Evolutionary conservation across 345 rosid genomes (phyloP).

Genomic region (Euphorbia peplus): DNA sequence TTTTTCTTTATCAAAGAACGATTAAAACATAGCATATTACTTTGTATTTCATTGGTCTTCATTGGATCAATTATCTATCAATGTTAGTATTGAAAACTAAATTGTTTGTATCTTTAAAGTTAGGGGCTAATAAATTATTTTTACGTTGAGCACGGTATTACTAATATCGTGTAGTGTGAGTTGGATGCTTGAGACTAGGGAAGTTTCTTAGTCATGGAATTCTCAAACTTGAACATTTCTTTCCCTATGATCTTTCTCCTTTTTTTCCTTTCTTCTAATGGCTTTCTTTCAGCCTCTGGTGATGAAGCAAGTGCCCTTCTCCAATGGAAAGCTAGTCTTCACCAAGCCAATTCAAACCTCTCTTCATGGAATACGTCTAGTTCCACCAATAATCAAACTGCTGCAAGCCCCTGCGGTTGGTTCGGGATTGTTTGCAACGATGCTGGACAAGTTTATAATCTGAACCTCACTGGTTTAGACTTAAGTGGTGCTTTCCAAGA

Average conservation of each 20-base stretch:
- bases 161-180: too few species aligned
- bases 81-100: too few species aligned
- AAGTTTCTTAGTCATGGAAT: not conserved
- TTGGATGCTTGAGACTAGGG: too few species aligned
- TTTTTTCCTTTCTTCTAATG: not conserved
- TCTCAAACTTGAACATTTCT: not conserved
- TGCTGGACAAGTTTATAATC: not conserved
- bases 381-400: not conserved
- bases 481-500: constrained; percentile 21
- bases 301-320: constrained; percentile 26
- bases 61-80: too few species aligned
- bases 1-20: too few species aligned
- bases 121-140: too few species aligned
- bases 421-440: constrained; percentile 1
- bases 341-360: constrained; percentile 1
- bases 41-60: too few species aligned
- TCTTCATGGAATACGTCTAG: constrained; percentile 18
- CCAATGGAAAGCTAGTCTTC: constrained; percentile 32
- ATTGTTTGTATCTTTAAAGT: too few species aligned
- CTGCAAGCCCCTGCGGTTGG: not conserved
- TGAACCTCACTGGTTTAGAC: not conserved
- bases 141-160: too few species aligned
- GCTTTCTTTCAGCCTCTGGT: not conserved
- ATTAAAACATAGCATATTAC: too few species aligned
- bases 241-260: not conserved